Percentiles rank a stretch among this genome's conserved stretches.
Conservation (phyloP, 352 stramenopile species). For the Globisporangium paroecandrum region DNA sequence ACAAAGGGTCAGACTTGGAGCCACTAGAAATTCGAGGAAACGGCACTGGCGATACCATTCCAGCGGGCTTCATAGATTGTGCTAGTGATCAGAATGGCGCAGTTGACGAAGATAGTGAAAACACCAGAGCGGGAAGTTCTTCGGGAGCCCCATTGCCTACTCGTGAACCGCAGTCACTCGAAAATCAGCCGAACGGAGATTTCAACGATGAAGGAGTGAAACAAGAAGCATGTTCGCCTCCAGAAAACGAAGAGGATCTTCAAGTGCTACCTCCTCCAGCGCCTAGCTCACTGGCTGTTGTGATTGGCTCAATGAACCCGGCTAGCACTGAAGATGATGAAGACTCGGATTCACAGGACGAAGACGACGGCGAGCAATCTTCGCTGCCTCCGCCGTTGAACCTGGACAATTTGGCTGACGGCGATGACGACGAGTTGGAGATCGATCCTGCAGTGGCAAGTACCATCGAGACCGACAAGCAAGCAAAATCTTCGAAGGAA, state of each 20-base stretch:
- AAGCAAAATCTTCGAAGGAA: neutral
- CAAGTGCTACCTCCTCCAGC: conserved; percentile 15
- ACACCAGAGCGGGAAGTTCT: neutral
- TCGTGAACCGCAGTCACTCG: neutral
- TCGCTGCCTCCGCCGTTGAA: conserved; percentile 16
- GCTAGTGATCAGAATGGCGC: neutral
- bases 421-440: conserved; percentile 53
- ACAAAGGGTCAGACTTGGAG: neutral
- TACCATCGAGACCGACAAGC: conserved; percentile 19
- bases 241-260: neutral
- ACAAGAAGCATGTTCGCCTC: neutral
- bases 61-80: neutral
- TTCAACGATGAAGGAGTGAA: neutral
- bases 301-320: conserved; percentile 18
- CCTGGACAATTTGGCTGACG: conserved; percentile 10
- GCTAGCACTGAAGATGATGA: conserved; percentile 9
- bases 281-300: neutral
- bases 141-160: neutral
- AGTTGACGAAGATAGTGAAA: neutral
- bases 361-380: conserved; percentile 27
- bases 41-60: neutral
- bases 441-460: conserved; percentile 31
- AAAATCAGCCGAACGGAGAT: neutral
- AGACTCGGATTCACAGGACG: conserved; percentile 22
- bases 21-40: no score